These are phyloP conservation scores for Alisma plantagoaquatica DNA, from an alignment of 106 monocot species.

Conservation along the genomic window DNA sequence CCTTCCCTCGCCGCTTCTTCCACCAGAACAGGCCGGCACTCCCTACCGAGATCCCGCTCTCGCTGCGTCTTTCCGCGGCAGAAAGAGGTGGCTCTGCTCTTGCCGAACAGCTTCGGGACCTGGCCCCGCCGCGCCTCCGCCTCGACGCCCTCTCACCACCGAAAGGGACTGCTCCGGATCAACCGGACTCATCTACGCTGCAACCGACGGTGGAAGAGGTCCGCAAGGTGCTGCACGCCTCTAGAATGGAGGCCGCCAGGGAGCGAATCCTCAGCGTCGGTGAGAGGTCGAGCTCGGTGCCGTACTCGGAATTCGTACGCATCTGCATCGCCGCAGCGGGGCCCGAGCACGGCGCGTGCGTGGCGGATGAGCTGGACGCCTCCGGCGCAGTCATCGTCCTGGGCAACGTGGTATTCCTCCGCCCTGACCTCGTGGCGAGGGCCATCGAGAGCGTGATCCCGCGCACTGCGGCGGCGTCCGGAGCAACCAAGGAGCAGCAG, in stretches of 20 bases:
- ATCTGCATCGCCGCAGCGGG: slow-evolving; percentile 6
- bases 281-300: not conserved
- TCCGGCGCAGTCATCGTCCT: slow-evolving; percentile 11
- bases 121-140: not conserved
- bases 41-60: too few relatives aligned
- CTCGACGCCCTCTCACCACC: too few relatives aligned
- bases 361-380: slow-evolving; percentile 3
- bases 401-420: slow-evolving; percentile 15
- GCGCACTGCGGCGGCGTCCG: not conserved
- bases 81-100: too few relatives aligned
- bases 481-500: not conserved
- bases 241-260: slow-evolving; percentile 14
- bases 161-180: slow-evolving; percentile 2
- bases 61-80: too few relatives aligned
- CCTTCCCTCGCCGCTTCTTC: slow-evolving; percentile 5
- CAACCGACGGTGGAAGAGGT: slow-evolving; percentile 4
- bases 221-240: slow-evolving; percentile 10
- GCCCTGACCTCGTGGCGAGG: slow-evolving; percentile 6
- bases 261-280: not conserved
- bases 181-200: too few relatives aligned
- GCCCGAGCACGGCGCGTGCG: not conserved
- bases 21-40: too few relatives aligned
- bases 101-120: too few relatives aligned
- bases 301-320: slow-evolving; percentile 9
- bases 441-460: slow-evolving; percentile 13